Evolutionary conservation across 331 rosid species (phyloP), one percentile per base, ranked within the genome.

Genomic region (Saraca asoca): DNA sequence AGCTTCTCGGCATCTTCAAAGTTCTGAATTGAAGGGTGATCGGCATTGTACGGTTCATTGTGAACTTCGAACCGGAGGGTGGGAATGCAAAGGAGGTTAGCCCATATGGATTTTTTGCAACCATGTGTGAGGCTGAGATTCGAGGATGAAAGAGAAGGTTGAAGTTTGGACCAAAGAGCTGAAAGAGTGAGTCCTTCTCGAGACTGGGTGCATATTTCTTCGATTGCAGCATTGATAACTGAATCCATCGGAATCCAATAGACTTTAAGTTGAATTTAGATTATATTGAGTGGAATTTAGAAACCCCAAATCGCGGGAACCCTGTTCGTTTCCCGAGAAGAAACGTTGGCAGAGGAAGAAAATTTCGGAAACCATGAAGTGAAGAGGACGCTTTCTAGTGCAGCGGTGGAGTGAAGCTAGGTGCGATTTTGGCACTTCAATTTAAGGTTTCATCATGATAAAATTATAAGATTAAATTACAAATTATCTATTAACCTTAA

Each of bases 31-130:
- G 74, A 72, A 35, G 84, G 79, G 68, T 81, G 79, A 13, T 64
- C 51, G 7, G 81, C 18, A 68, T 48, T 15, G 62, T 35, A 57
- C 0, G 31, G 19, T 20, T 62, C 73, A 34, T 33, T 70, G 51
- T 24, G 51, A 29, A 75, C 78, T 7, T 67, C 64, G 52, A 93
- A 85, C 2, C 77, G 91, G 66, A 93, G 81, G 24, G 88, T 48
- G 13, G 98, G 96, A 5, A 93, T 66, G 79, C 79, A 44, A 53
- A 85, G 83, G 39, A 93, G 91, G 61, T 78, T 78, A 9, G 44
- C 74, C 90, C 95, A 93, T 19, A 93, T 20, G 56, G 87, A 75
- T 51, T 42, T 65, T 67, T 88, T 88, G 66, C 88, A 70, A 11
- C 73, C 49, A 0, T 72, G 75, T 9, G 85, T 69, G 66, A 85